Base-by-base conservation (phyloP, 768 basidiomycete genomes). In the Dioszegia crocea region DNA sequence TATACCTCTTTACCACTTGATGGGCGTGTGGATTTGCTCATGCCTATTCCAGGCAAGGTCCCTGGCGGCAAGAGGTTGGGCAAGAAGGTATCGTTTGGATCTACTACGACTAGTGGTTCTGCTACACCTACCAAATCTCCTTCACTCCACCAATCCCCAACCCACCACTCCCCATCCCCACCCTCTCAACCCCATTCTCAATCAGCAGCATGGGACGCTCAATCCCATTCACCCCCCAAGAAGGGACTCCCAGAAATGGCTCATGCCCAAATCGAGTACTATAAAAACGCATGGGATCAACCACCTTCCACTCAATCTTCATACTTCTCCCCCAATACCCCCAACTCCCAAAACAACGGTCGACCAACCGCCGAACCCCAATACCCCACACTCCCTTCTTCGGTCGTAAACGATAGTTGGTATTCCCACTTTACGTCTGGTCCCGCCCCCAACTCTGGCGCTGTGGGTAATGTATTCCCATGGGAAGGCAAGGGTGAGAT, bases 1-100 rank as follows among this genome's bases (percentile, higher is more conserved):
- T 97, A 96, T 74, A 81, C 80, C 56, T 86, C 83, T 50, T 77
- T 97, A 78, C 93, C 93, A 16, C 80, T 96, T 21, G 87, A 89
- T 58, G 92, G 92, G 4, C 86, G 92, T 46, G 81, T 93, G 56
- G 91, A 94, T 71, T 80, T 97, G 66, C 87, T 96, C 81, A 84
- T 86, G 56, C 87, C 84, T 3, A 68, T 71, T 47, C 67, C 66
- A n/a, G n/a, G n/a, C n/a, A n/a, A n/a, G n/a, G n/a, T n/a, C 6
- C 33, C 33, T 33, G 33, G 14, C 6, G 8, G 8, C 17, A 56
- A 67, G 48, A 16, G 31, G 8, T 39, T 33, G 44, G 16, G 40
- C 23, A 48, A 38, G 19, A 46, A 38, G 56, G 49, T 50, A 1
- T 33, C 49, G 6, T 50, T 50, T 31, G 26, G 26, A 3, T 26